Evolutionary conservation across 805 yeast species (phyloP), one percentile per base, ranked within the genome.

Genomic region (Yamadazyma takamatsuzukensis): DNA sequence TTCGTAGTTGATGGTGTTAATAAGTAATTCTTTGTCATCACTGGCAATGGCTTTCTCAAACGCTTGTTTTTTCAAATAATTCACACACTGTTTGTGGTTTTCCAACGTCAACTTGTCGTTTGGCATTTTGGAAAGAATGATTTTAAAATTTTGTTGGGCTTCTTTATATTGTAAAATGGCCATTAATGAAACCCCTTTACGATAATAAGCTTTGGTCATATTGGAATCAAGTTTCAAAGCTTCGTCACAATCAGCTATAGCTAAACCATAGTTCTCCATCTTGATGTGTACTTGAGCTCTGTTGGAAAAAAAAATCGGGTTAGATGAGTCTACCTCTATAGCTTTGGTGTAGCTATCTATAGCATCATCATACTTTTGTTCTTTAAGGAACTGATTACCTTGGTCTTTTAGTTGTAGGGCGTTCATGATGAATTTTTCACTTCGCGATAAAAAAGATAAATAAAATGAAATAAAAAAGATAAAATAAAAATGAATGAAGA

Each of bases 241-340:
- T 27, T 63, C 60, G 21, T 79, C 74, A 46, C 95, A 80, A 54
- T 89, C 96, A n/a, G 57, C 64, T 2, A 89, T 72, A 1, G 96
- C 95, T 33, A 76, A 68, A 3, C 96, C 97, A 54, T 82, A 89
- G 48, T 80, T 81, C 54, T 90, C 98, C 35, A 80, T 56, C 49
- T 87, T 85, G 51, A 90, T 77, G 45, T 88, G 81, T 1, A 87
- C 95, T 54, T 87, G 88, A 0, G 97, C 96, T 43, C 96, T 70
- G 59, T 90, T 90, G 7, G 96, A 80, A 52, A 68, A 86, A 41
- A 81, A 78, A 19, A 80, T 70, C 2, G 84, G 76, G 32, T 80
- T 78, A 4, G 61, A 44, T 9, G 70, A 56, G 44, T 81, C 81
- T 10, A 81, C 43, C 18, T 70, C 80, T 21, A 90, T 82, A 6